A percentile compares a stretch with the other conserved stretches of the same genome.
Conservation (phyloP, 2,329 filamentous ascomycete species). For the Claviceps sp. region DNA sequence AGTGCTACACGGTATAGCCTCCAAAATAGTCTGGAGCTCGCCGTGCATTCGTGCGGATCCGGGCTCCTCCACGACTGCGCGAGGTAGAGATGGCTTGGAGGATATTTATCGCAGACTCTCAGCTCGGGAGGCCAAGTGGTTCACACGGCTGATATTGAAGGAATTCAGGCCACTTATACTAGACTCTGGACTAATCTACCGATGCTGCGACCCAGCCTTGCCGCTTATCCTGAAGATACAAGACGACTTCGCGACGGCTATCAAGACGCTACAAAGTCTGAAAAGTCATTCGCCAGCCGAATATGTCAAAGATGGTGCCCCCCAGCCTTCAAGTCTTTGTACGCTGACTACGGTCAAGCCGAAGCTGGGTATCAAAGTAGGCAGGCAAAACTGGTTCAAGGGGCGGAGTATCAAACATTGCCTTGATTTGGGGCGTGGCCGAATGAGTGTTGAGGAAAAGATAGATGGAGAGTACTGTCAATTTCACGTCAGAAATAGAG, state of each 20-base stretch:
- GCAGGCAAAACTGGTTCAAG: conserved; percentile 50
- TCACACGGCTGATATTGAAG: conserved; percentile 69
- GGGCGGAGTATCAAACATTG: conserved; percentile 64
- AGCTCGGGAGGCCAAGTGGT: conserved; percentile 71
- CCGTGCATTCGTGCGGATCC: conserved; percentile 36
- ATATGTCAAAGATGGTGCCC: background rate
- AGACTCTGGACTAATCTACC: conserved; percentile 41
- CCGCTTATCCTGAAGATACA: conserved; percentile 58
- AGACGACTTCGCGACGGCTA: conserved; percentile 50
- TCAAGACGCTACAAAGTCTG: conserved; percentile 33
- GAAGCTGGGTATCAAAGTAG: conserved; percentile 47
- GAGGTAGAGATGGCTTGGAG: conserved; percentile 33
- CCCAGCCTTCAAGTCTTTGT: conserved; percentile 13
- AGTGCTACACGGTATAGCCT: conserved; percentile 52
- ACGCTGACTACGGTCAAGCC: conserved; percentile 29
- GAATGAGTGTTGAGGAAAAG: conserved; percentile 67
- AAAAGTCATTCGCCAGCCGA: conserved; percentile 12
- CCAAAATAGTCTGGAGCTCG: conserved; percentile 57
- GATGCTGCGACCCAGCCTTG: conserved; percentile 53
- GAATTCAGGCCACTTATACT: conserved; percentile 55
- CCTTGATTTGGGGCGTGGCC: conserved; percentile 44
- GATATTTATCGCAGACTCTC: conserved; percentile 45
- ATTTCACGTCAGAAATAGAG: conserved; percentile 61
- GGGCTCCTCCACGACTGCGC: conserved; percentile 5
- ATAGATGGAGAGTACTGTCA: conserved; percentile 87